These are phyloP conservation scores for Ophiocordyceps camponoti-saundersi DNA, from an alignment of 2,329 filamentous ascomycete genomes.

Conservation along the genomic window DNA sequence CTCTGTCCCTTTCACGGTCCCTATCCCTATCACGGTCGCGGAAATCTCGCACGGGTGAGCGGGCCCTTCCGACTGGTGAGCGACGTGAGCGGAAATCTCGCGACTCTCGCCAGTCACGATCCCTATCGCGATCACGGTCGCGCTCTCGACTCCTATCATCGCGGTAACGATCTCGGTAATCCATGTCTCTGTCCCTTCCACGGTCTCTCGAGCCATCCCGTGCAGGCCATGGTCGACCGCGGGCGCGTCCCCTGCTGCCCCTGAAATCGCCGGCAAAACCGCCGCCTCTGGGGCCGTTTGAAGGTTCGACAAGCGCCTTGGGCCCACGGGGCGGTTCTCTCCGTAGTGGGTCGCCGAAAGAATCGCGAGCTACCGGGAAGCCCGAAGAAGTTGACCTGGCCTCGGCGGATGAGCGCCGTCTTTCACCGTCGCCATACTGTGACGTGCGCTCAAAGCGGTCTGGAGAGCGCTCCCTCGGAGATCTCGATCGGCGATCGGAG, in stretches of 20 bases:
- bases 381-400: constrained; percentile 35
- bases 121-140: constrained; percentile 37
- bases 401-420: constrained; percentile 49
- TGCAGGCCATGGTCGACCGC: constrained; percentile 36
- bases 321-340: constrained; percentile 69
- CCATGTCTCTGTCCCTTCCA: constrained; percentile 13
- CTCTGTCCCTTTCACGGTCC: constrained; percentile 39
- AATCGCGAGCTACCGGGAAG: constrained; percentile 44
- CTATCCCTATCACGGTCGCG: constrained; percentile 40
- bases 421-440: constrained; percentile 46
- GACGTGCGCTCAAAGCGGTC: constrained; percentile 42
- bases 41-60: constrained; percentile 52
- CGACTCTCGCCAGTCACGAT: constrained; percentile 26
- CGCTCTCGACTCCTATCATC: constrained; percentile 11
- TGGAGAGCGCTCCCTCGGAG: constrained; percentile 51
- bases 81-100: constrained; percentile 27
- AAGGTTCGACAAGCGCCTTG: constrained; percentile 56
- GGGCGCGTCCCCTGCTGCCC: constrained; percentile 31
- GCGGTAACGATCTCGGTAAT: constrained; percentile 3
- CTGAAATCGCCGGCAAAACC: constrained; percentile 50
- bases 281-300: constrained; percentile 50
- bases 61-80: constrained; percentile 39
- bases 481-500: constrained; percentile 45
- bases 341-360: constrained; percentile 34
- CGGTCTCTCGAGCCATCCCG: constrained; percentile 46